Base-by-base conservation (phyloP, 179 eudicot species). In the Silene noctiflora region DNA sequence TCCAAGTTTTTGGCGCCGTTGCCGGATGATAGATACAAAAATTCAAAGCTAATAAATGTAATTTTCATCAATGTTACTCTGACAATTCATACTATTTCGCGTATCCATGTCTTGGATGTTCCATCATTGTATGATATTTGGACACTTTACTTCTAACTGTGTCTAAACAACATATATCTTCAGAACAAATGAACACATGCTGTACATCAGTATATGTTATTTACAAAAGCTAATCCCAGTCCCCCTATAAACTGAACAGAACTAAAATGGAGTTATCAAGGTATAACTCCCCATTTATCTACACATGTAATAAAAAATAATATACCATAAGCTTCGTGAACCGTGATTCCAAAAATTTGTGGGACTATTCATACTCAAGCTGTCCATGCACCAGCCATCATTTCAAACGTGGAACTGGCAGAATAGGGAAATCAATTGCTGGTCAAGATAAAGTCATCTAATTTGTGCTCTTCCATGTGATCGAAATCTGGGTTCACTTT, bases 401-500 rank as follows among this genome's bases (percentile, higher is more conserved):
- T 16, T 51, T 19, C 19, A 51, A 21, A 4, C 24, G 65, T 62
- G 61, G 29, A 61, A 48, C 56, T 19, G 61, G 29, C 60, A 62
- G 31, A 53, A 70, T 60, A 21, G 21, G 35, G 14, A 6, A 19
- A 73, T 48, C 80, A 62, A 27, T 62, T 48, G 78, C 75, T 16
- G 27, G 65, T 24, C 11, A 56, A 71, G 66, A 33, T 46, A 55
- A 0, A 16, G 8, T 89, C 84, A 91, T 73, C 97, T 87, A 51
- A 94, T 94, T 62, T 83, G 88, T 44, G 98, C 87, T 86, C 98
- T 89, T 80, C 97, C 98, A 33, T 83, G 82, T 31, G 91, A 91
- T 0, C 91, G 84, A 71, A 91, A 86, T 71, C 94, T 94, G 42
- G 93, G 89, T 74, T 92, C 94, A 76, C 91, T 89, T 71, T 88